Evolutionary conservation across 2,329 filamentous ascomycete genomes (phyloP).

Genomic region (Trichophyton rubrum): DNA sequence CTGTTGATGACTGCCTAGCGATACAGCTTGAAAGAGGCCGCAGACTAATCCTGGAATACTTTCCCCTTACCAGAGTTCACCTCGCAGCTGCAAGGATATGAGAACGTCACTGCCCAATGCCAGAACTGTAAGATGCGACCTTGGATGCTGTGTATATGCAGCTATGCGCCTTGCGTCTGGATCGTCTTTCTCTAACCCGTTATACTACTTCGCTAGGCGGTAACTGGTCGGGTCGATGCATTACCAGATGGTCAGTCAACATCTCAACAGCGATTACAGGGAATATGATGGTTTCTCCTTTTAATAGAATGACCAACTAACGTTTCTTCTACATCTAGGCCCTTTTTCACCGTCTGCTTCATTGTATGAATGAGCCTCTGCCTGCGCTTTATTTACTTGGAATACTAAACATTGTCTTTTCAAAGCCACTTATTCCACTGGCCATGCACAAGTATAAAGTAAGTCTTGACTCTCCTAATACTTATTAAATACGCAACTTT

Average conservation of each 20-base stretch:
- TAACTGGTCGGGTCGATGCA: constrained; percentile 25
- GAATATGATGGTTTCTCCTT: neutral
- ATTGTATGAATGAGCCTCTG: constrained; percentile 16
- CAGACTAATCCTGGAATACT: neutral
- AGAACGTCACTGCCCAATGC: constrained; percentile 26
- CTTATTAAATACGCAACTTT: neutral
- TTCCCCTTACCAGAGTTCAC: constrained; percentile 21
- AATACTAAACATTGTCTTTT: neutral
- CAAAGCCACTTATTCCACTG: constrained; percentile 22
- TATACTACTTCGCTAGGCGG: constrained; percentile 15
- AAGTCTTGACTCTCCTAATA: constrained; percentile 13
- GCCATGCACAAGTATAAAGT: constrained; percentile 38
- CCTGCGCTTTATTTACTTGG: neutral
- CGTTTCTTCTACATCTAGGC: constrained; percentile 11
- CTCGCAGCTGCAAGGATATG: constrained; percentile 23
- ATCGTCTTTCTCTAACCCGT: neutral
- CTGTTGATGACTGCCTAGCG: neutral
- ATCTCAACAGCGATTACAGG: neutral
- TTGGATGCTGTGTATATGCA: neutral
- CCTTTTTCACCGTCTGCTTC: constrained; percentile 28
- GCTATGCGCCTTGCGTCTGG: neutral
- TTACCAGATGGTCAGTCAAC: constrained; percentile 20
- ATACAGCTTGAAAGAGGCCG: neutral
- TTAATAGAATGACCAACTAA: neutral
- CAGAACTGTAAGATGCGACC: constrained; percentile 19